Evolutionary conservation across 225 moss, liverwort and hornwort genomes (phyloP).

Genomic region (Pseudisothecium myosuroides): DNA sequence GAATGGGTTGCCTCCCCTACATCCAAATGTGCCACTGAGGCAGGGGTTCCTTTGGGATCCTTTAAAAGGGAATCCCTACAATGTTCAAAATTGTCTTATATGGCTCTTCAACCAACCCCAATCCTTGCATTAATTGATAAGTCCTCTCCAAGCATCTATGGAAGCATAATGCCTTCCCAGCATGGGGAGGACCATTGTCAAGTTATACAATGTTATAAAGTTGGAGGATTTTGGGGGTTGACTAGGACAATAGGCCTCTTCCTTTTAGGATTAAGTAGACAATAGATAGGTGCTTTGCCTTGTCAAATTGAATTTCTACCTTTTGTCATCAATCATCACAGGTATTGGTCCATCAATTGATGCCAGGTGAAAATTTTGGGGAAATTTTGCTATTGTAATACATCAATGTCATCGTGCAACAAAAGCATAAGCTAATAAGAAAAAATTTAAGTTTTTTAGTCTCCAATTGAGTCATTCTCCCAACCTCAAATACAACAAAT

Average conservation of each 20-base stretch:
- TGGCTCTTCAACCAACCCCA: accelerated
- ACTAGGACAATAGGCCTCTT: too few relatives aligned
- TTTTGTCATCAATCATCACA: too few relatives aligned
- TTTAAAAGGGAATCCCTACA: not conserved
- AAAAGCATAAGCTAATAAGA: not conserved
- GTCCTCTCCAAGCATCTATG: not conserved
- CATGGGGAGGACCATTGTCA: not conserved
- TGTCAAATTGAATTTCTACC: too few relatives aligned
- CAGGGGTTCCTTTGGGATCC: accelerated
- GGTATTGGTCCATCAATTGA: too few relatives aligned
- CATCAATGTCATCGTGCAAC: not conserved
- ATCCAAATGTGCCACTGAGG: too few relatives aligned
- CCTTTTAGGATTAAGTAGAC: too few relatives aligned
- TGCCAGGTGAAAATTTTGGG: too few relatives aligned
- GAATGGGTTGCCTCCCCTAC: too few relatives aligned
- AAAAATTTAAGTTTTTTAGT: not conserved
- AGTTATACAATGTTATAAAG: too few relatives aligned
- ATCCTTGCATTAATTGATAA: not conserved
- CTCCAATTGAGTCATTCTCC: not conserved
- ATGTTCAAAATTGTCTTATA: not conserved
- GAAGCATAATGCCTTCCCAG: accelerated
- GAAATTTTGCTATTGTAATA: too few relatives aligned
- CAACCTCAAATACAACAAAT: not conserved
- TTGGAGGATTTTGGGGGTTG: too few relatives aligned
- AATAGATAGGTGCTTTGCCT: not conserved